Conservation (phyloP, 2,329 filamentous ascomycete species). For the Epichloe aotearoae region DNA sequence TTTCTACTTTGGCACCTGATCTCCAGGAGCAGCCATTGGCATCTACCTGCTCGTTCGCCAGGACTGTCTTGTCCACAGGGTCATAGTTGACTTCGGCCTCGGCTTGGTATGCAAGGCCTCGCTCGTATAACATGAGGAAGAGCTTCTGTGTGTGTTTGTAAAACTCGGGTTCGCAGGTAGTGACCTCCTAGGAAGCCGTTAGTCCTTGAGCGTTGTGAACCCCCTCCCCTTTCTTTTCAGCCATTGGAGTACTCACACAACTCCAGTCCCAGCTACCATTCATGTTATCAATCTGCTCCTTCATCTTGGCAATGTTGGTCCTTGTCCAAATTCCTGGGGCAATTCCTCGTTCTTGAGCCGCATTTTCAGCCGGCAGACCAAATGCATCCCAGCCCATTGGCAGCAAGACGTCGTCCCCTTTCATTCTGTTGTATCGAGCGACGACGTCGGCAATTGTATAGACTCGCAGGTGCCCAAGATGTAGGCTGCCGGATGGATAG, state of each 20-base stretch:
- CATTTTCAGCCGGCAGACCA: constrained; percentile 82
- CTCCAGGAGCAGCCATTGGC: constrained; percentile 75
- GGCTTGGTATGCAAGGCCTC: constrained; percentile 68
- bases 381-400: constrained; percentile 97
- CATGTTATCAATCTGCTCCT: constrained; percentile 64
- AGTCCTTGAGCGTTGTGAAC: neutral
- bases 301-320: constrained; percentile 74
- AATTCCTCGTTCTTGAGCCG: constrained; percentile 69
- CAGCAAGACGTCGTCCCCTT: constrained; percentile 62
- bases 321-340: constrained; percentile 69
- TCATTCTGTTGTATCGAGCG: constrained; percentile 61
- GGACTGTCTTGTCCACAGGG: constrained; percentile 74
- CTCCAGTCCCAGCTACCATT: constrained; percentile 78
- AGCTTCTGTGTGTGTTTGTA: constrained; percentile 84
- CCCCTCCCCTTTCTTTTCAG: neutral
- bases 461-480: constrained; percentile 76
- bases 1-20: constrained; percentile 73
- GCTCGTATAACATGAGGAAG: constrained; percentile 63
- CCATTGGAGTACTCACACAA: constrained; percentile 40
- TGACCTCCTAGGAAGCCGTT: constrained; percentile 50
- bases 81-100: constrained; percentile 85
- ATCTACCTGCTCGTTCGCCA: constrained; percentile 92
- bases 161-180: constrained; percentile 72
- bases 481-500: constrained; percentile 76
- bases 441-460: constrained; percentile 86